phyloP scores from a whole-genome alignment of 257 asterid genomes.

The Lavandula angustifolia region DNA sequence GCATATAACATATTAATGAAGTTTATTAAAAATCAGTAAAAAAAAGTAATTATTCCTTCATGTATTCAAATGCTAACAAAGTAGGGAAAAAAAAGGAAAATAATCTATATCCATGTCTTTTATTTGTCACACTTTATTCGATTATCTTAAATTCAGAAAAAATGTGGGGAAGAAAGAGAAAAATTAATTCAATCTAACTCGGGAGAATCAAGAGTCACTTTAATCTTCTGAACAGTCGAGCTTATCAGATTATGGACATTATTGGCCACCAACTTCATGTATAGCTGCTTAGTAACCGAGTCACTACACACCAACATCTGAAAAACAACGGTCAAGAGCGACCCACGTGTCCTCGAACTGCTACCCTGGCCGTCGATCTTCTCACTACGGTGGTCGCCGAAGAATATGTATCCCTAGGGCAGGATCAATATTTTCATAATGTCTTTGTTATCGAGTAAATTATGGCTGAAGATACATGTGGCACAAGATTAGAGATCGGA shows the following conservation, averaged over 20 bases:
- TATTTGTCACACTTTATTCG: too few species aligned
- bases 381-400: conserved; percentile 45
- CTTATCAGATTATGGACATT: conserved; percentile 47
- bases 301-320: conserved; percentile 42
- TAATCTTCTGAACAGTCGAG: conserved; percentile 54
- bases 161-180: too few species aligned
- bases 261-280: conserved; percentile 51
- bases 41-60: too few species aligned
- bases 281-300: conserved; percentile 35
- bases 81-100: too few species aligned
- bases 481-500: too few species aligned
- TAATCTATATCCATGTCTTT: too few species aligned
- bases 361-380: conserved; percentile 27
- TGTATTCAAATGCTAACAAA: too few species aligned
- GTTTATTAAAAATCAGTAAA: too few species aligned
- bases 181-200: conserved; percentile 27
- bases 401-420: conserved; percentile 69
- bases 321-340: conserved; percentile 58
- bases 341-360: conserved; percentile 40
- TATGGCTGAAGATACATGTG: too few species aligned
- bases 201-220: conserved; percentile 36
- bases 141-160: too few species aligned
- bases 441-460: too few species aligned
- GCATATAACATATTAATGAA: too few species aligned
- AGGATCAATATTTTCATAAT: conserved; percentile 40